Evolutionary conservation across 2,329 filamentous ascomycete genomes (phyloP).

Genomic region (Thyridium curvatum): DNA sequence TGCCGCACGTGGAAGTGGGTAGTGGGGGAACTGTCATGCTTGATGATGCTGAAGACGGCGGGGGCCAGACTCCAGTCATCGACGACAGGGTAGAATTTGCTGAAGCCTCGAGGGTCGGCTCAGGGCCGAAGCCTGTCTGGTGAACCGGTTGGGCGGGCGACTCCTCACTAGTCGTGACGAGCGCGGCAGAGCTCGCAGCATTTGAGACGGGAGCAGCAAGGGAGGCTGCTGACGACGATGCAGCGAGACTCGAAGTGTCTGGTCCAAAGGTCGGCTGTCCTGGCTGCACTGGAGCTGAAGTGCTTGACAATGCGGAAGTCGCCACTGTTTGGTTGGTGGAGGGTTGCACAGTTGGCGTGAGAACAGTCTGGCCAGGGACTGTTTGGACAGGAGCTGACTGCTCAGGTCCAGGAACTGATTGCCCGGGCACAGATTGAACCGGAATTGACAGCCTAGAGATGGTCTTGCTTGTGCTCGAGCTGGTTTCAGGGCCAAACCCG

Average conservation of each 20-base stretch:
- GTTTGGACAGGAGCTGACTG: constrained; percentile 2
- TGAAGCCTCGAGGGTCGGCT: not conserved
- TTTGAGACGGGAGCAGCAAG: too few relatives aligned
- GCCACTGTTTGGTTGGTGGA: not conserved
- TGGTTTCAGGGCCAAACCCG: not conserved
- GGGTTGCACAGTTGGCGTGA: not conserved
- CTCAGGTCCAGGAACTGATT: not conserved
- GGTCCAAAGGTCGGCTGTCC: too few relatives aligned
- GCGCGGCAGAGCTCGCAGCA: too few relatives aligned
- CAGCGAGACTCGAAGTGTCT: too few relatives aligned
- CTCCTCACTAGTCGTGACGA: too few relatives aligned
- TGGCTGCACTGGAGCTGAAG: too few relatives aligned
- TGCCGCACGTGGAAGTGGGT: constrained; percentile 4
- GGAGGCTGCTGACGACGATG: too few relatives aligned
- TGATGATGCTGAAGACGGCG: not conserved
- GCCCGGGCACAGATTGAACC: too few relatives aligned
- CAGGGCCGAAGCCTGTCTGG: not conserved
- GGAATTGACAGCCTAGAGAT: not conserved
- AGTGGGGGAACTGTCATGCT: not conserved
- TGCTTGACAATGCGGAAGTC: too few relatives aligned
- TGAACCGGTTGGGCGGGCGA: too few relatives aligned
- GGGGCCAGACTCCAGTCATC: too few relatives aligned
- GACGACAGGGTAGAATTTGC: too few relatives aligned
- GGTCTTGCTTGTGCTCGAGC: not conserved
- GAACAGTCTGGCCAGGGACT: constrained; percentile 1